Evolutionary conservation across 2,329 filamentous ascomycete species (phyloP), one percentile per base, ranked within the genome.

Genomic region (Paraphaeosphaeria sporulosa): DNA sequence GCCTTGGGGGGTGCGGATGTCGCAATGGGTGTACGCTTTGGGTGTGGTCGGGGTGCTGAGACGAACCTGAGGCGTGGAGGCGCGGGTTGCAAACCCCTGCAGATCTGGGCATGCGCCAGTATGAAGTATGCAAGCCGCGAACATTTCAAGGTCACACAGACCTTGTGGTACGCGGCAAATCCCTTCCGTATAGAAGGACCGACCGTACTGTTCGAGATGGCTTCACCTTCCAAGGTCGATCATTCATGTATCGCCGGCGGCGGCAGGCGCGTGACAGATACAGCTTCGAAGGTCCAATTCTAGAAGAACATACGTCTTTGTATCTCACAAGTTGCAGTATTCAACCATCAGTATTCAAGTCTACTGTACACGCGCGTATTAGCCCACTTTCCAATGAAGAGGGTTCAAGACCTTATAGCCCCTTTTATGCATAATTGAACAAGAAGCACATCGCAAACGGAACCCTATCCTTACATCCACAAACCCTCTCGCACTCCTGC

Each of bases 51-150:
- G 47, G 43, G 51, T 57, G 54, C 59, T 60, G 59, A 60, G 58
- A 61, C 59, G 43, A 38, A 49, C 34, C 54, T 61, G 59, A 61
- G 55, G 59, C 54, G 46, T 46, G 50, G n/a, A 17, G 38, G 27
- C 34, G 54, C 19, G n/a, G n/a, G 27, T 32, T 12, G 23, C 15
- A 53, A n/a, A 38, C 52, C 52, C 52, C 52, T 55, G 52, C 52
- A 43, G 42, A 55, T 53, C 50, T 30, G 50, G 21, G 36, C 40
- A 36, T 54, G 8, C 10, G 12, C 27, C 12, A n/a, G 30, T 27
- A 27, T 3, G 25, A 27, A 4, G 21, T 30, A 12, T 12, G 40
- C 21, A 21, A 43, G 52, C 38, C 17, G 23, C 9, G 38, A 36
- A 15, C 19, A 23, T 17, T 42, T 30, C 4, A 4, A 13, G 5